A percentile compares a stretch with the other conserved stretches of the same genome.
Evolutionary conservation across 2,329 filamentous ascomycete genomes (phyloP).

Genomic region (Plenodomus lindquistii): DNA sequence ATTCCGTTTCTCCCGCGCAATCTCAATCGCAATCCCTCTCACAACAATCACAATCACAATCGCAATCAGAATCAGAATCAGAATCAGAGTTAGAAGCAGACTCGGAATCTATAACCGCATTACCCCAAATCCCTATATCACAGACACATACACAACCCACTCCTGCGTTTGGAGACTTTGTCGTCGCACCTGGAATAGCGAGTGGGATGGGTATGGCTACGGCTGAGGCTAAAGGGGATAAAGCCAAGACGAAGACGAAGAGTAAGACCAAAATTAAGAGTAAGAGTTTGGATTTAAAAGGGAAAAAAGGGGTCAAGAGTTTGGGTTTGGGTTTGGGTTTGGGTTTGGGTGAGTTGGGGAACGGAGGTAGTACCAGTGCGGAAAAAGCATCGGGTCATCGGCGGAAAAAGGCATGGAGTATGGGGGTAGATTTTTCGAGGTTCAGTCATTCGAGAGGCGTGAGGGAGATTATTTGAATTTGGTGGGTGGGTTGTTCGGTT

Average conservation of each 20-base stretch:
- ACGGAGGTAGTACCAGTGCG: conserved; percentile 8
- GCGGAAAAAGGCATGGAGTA: conserved; percentile 33
- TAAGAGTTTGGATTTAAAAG: no score
- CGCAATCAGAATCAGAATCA: no score
- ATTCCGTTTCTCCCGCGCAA: neutral
- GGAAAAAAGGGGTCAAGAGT: conserved; percentile 16
- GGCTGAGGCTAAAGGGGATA: no score
- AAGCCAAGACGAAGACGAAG: neutral
- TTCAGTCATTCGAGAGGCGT: conserved; percentile 29
- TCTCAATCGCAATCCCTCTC: neutral
- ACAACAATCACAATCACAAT: no score
- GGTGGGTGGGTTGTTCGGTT: neutral
- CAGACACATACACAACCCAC: neutral
- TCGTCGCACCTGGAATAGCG: conserved; percentile 1
- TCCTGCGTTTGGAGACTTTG: conserved; percentile 6
- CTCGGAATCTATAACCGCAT: neutral
- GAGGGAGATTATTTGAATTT: conserved; percentile 29
- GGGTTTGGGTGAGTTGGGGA: no score
- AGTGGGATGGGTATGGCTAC: no score
- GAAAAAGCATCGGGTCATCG: conserved; percentile 16
- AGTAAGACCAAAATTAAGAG: no score
- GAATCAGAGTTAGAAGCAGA: no score
- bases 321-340: no score
- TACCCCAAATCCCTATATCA: neutral
- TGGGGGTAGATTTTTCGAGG: conserved; percentile 22